A percentile compares a stretch with the other conserved stretches of the same genome.
Evolutionary conservation across 202 grass and related monocot species (phyloP).

Genomic region (Schoenoplectus triqueter): DNA sequence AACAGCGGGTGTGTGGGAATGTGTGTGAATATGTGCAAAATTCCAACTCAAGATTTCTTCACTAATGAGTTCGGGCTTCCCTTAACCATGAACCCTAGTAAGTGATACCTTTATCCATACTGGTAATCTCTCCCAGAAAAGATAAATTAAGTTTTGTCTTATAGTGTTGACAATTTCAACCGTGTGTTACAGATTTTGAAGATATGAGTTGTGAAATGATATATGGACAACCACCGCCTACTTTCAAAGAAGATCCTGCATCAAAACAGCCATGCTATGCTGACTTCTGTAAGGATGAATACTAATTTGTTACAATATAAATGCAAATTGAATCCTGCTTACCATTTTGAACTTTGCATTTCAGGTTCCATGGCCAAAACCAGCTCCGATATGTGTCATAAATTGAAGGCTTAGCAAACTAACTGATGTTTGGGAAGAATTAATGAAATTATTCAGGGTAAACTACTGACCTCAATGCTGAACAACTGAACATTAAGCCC

Average conservation of each 20-base stretch:
- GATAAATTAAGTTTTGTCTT: not conserved
- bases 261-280: conserved; percentile 86
- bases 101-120: not conserved
- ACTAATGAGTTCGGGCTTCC: conserved; percentile 92
- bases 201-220: conserved; percentile 99
- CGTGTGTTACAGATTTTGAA: conserved; percentile 69
- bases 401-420: conserved; percentile 52
- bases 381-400: conserved; percentile 60
- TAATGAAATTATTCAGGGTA: conserved; percentile 26
- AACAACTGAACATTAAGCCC: not conserved
- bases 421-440: not conserved
- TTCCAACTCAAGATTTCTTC: conserved; percentile 88
- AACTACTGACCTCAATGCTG: not conserved
- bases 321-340: not conserved
- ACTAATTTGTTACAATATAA: not conserved
- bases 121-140: conserved; percentile 25
- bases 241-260: conserved; percentile 73
- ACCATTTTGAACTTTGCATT: not conserved
- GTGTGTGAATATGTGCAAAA: conserved; percentile 95
- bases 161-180: not conserved
- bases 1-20: conserved; percentile 90
- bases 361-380: conserved; percentile 79
- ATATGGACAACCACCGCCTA: conserved; percentile 81
- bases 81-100: conserved; percentile 96
- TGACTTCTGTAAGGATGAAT: not conserved